Evolutionary conservation across 352 stramenopile species (phyloP).

Genomic region (Elongisporangium prolatum): DNA sequence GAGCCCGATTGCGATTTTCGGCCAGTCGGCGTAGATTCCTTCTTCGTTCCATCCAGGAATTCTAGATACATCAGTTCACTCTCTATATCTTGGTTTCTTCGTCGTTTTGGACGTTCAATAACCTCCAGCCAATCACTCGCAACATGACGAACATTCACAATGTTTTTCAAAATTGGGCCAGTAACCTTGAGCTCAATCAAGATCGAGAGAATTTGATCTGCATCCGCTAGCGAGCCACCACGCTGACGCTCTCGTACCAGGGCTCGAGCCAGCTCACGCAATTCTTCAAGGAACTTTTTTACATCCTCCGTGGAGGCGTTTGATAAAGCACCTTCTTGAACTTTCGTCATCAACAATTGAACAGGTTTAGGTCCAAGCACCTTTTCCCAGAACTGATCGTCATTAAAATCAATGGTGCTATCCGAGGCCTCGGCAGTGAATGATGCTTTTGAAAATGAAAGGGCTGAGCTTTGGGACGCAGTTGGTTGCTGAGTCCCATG

Average conservation of each 20-base stretch:
- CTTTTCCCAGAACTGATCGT: slow-evolving; percentile 91
- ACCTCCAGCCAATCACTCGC: slow-evolving; percentile 81
- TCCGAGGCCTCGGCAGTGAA: slow-evolving; percentile 87
- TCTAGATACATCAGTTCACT: slow-evolving; percentile 86
- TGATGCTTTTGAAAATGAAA: slow-evolving; percentile 87
- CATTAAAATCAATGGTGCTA: slow-evolving; percentile 87
- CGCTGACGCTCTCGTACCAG: slow-evolving; percentile 84
- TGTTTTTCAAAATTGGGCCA: slow-evolving; percentile 60
- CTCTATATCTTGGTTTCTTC: slow-evolving; percentile 77
- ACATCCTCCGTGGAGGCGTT: slow-evolving; percentile 75
- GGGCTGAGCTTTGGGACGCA: slow-evolving; percentile 46
- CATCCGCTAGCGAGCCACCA: slow-evolving; percentile 75
- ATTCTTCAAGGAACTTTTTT: slow-evolving; percentile 71
- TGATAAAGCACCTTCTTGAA: slow-evolving; percentile 79
- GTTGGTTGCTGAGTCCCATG: slow-evolving; percentile 24
- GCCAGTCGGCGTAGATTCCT: slow-evolving; percentile 22
- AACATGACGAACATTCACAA: slow-evolving; percentile 73
- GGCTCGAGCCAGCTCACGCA: slow-evolving; percentile 71
- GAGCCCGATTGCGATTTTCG: slow-evolving; percentile 19
- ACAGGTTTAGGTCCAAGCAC: slow-evolving; percentile 83
- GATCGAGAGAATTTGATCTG: slow-evolving; percentile 83
- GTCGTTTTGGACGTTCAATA: slow-evolving; percentile 84
- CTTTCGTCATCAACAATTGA: slow-evolving; percentile 84
- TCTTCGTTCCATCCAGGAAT: slow-evolving; percentile 73
- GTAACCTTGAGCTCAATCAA: slow-evolving; percentile 87